Base-by-base conservation (phyloP, 805 yeast species). In the Maudiozyma barnettii region DNA sequence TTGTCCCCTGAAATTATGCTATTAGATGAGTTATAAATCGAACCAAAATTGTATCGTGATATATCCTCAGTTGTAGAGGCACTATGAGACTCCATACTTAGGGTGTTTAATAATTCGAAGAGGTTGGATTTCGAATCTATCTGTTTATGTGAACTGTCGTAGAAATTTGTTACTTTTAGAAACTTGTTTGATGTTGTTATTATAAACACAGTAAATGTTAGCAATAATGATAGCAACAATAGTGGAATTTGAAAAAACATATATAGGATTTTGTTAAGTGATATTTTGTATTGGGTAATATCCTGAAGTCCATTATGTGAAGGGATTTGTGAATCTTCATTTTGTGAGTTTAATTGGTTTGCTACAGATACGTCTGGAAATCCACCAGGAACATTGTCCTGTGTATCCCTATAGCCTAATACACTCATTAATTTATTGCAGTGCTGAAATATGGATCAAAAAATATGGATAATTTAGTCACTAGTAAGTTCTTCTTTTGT, bases 1-100 rank as follows among this genome's bases (percentile, higher is more conserved):
- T 54, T 48, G 5, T 47, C 41, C 1, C 49, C 39, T n/a, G 51
- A 22, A 19, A 61, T 45, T 8, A 45, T 48, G 5, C 62, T 61
- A 41, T 48, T 47, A 20, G 57, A 58, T 10, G 49, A 16, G 39
- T 51, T 49, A 50, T 64, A 64, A n/a, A 64, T 40, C 2, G 65
- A 58, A 1, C 58, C 60, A 50, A 63, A 64, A 18, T 49, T 45
- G 18, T 53, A 52, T 5, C 45, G 38, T 3, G 41, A 43, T 5
- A 49, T 12, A 30, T 35, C 26, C 2, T 36, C 8, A 12, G 33
- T 13, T 4, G 45, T 41, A 22, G 33, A 9, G 3, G 31, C n/a
- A 6, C 49, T 35, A 22, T 46, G 41, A 13, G 57, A 53, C 21
- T 54, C 55, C 10, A 22, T 43, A 5, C 49, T 43, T 36, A 59